These are phyloP conservation scores for Fusarium sp. DNA, from an alignment of 2,329 filamentous ascomycete genomes.

Conservation along the genomic window DNA sequence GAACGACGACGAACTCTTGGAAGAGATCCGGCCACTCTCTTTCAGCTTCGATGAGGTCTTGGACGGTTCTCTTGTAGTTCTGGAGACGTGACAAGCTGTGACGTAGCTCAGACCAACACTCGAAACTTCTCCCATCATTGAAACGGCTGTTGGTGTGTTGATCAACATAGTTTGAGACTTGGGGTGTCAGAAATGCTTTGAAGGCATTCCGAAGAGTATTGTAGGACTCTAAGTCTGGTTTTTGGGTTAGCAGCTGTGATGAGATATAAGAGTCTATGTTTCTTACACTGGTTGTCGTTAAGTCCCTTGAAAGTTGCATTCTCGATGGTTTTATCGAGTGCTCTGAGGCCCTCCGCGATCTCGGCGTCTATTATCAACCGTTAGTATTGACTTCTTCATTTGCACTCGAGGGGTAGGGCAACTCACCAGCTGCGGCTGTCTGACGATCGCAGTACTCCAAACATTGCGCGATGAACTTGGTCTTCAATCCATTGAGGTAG, in stretches of 20 bases:
- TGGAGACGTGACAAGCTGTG: slow-evolving; percentile 43
- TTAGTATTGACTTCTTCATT: neutral
- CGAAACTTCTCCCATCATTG: slow-evolving; percentile 23
- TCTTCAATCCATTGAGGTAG: slow-evolving; percentile 29
- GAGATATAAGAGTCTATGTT: fast-evolving
- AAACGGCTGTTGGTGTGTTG: slow-evolving; percentile 22
- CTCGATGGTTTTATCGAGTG: neutral
- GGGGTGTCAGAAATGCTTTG: neutral
- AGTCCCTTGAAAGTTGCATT: neutral
- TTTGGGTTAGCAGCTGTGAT: neutral
- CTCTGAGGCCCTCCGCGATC: neutral
- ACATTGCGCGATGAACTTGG: slow-evolving; percentile 13
- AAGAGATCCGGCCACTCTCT: slow-evolving; percentile 47
- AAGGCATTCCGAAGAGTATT: neutral
- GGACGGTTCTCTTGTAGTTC: slow-evolving; percentile 33
- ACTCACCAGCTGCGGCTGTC: neutral
- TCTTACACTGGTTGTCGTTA: neutral
- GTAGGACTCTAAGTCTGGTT: slow-evolving; percentile 15
- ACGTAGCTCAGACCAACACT: slow-evolving; percentile 47
- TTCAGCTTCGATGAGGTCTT: slow-evolving; percentile 35
- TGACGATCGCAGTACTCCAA: slow-evolving; percentile 8
- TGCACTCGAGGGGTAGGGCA: fast-evolving
- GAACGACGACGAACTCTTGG: slow-evolving; percentile 42
- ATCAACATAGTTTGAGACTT: slow-evolving; percentile 8
- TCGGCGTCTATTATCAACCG: neutral